These are phyloP conservation scores for Psophocarpus tetragonolobus DNA, from an alignment of 306 rosid genomes.

Conservation along the genomic window DNA sequence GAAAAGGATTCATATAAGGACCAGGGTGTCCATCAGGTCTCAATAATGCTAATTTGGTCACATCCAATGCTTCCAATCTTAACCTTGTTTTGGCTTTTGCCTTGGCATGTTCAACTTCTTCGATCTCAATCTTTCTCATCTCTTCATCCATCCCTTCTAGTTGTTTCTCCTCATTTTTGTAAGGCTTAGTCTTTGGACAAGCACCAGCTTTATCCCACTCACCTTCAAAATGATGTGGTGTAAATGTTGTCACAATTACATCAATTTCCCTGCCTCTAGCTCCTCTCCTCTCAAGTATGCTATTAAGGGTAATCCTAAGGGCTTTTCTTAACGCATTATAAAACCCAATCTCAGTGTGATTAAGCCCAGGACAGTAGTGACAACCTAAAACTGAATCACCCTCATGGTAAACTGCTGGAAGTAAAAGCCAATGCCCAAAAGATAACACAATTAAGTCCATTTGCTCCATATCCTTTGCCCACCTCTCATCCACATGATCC, in stretches of 20 bases:
- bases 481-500: slow-evolving; percentile 66
- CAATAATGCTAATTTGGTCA: slow-evolving; percentile 62
- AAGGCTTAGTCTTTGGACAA: slow-evolving; percentile 71
- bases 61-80: slow-evolving; percentile 66
- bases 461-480: slow-evolving; percentile 59
- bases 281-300: slow-evolving; percentile 52
- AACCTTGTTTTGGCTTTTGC: slow-evolving; percentile 36
- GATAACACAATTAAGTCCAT: slow-evolving; percentile 68
- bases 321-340: slow-evolving; percentile 68
- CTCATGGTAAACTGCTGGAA: slow-evolving; percentile 75
- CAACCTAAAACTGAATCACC: slow-evolving; percentile 68
- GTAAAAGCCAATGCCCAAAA: slow-evolving; percentile 88
- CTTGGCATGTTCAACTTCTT: slow-evolving; percentile 68
- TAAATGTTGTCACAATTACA: slow-evolving; percentile 68
- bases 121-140: slow-evolving; percentile 67
- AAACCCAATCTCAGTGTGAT: slow-evolving; percentile 82
- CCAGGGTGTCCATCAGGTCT: slow-evolving; percentile 98
- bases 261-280: slow-evolving; percentile 39
- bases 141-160: slow-evolving; percentile 83
- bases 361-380: slow-evolving; percentile 75
- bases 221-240: slow-evolving; percentile 96
- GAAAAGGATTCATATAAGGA: slow-evolving; percentile 80
- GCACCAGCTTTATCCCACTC: slow-evolving; percentile 91
- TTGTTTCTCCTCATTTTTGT: slow-evolving; percentile 49
- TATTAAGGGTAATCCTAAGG: slow-evolving; percentile 51